Evolutionary conservation across 2,329 filamentous ascomycete species (phyloP).

Genomic region (Fusarium sarcochroum): DNA sequence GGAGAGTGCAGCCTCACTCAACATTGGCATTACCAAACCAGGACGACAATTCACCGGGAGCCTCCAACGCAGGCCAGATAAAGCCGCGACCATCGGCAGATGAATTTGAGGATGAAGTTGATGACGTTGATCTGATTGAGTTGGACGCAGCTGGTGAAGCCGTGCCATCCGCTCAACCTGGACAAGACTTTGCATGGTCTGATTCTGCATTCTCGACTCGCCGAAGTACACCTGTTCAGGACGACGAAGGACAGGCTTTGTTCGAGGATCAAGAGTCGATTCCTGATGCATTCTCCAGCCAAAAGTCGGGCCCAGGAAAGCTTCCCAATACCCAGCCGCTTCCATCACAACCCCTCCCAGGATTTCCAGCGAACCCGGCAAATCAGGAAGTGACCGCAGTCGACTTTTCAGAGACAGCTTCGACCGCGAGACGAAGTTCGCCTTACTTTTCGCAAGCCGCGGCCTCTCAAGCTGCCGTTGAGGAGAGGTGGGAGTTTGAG

Average conservation of each 20-base stretch:
- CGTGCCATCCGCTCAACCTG: conserved; percentile 1
- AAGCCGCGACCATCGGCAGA: not conserved
- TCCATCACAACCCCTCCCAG: conserved; percentile 6
- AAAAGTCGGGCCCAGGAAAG: conserved; percentile 33
- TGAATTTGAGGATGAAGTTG: conserved; percentile 44
- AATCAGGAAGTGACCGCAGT: conserved; percentile 16
- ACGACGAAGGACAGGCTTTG: conserved; percentile 31
- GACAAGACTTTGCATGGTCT: conserved; percentile 48
- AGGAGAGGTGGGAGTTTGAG: conserved; percentile 40
- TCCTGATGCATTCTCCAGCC: conserved; percentile 49
- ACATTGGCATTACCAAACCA: not conserved
- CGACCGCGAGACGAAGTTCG: conserved; percentile 52
- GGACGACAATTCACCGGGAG: not conserved
- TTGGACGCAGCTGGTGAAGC: conserved; percentile 16
- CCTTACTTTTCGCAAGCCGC: conserved; percentile 33
- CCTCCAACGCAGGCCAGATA: not conserved
- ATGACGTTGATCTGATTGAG: conserved; percentile 44
- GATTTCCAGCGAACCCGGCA: not conserved
- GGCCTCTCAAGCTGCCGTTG: conserved; percentile 13
- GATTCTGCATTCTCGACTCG: conserved; percentile 47
- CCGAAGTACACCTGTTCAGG: conserved; percentile 50
- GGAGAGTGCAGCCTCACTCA: not conserved
- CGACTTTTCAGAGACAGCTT: conserved; percentile 56
- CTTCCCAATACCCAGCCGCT: conserved; percentile 54
- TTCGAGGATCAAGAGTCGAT: conserved; percentile 44